Evolutionary conservation across 2,329 filamentous ascomycete genomes (phyloP), one percentile per base, ranked within the genome.

Genomic region (Colletotrichum nymphaeae): DNA sequence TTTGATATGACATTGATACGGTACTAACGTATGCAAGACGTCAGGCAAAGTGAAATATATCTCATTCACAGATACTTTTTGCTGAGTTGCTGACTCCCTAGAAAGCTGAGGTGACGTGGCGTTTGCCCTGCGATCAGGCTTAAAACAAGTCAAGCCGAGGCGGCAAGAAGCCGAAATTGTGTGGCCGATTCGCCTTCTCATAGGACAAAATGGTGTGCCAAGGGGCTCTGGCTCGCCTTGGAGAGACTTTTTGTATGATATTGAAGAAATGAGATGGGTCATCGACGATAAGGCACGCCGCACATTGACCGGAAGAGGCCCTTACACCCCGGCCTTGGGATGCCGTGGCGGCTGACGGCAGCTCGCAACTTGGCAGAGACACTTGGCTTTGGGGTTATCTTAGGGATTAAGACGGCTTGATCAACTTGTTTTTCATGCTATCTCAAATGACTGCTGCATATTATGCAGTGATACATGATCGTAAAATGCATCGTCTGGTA

Each of bases 61-160:
- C 19, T 49, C 42, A 22, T 9, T 49, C 42, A 49, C 8, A 22
- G 7, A 9, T n/a, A 22, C 8, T 49, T 7, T 19, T 49, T 49
- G 42, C 42, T 49, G 19, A 11, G 22, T n/a, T n/a, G 42, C 42
- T 9, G n/a, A n/a, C 42, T 49, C 42, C 19, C n/a, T 22, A n/a
- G 8, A n/a, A 22, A 22, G 19, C 19, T 11, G 19, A 67, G 42
- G 28, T 30, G 55, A 46, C 16, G 35, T n/a, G 14, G 22, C 55
- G 22, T 62, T 35, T 46, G 19, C 63, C 68, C 63, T 67, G 63
- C 63, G 46, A 52, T 28, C 46, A 19, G 24, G 46, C 16, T 19
- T 37, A 57, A 71, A 56, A 67, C 46, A 67, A 9, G 14, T 19
- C n/a, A 5, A 32, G 42, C 56, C 46, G 26, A 60, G 56, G 30